Evolutionary conservation across 2,329 filamentous ascomycete genomes (phyloP), one percentile per base, ranked within the genome.

Genomic region (Ophiostoma sp.): DNA sequence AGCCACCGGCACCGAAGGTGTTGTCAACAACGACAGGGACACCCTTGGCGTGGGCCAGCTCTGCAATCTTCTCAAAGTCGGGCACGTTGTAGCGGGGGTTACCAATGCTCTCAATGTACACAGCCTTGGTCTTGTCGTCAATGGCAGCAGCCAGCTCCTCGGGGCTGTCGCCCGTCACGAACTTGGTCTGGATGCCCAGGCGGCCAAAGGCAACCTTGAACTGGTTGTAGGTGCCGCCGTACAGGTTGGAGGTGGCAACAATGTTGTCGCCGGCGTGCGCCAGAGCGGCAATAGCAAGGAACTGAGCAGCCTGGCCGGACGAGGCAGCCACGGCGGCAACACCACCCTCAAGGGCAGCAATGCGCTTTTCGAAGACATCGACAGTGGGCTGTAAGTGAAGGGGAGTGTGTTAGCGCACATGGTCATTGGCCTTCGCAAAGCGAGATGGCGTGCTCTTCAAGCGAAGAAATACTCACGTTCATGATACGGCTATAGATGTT

Each of bases 401-500:
- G n/a, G 8, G 12, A 9, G 5, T 28, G n/a, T 19, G 61, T 66
- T 45, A 66, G 61, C 8, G 33, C 19, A 45, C n/a, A 1, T 28
- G n/a, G 57, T 61, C 57, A 22, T 3, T 15, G 28, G 55, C 55
- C n/a, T 4, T 5, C 33, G 11, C 31, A 2, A 12, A 9, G 36
- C 33, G 3, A 8, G 2, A 36, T 33, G 17, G 31, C 19, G 57
- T n/a, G 31, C 57, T 9, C 22, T 45, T 66, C 36, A 2, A 66
- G 61, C 22, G 9, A 22, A 42, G 2, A 7, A 25, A 28, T 22
- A 72, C 73, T 64, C 73, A 75, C 71, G 83, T 98, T 98, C 92
- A 93, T 94, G 79, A 99, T 94, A 76, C 96, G 93, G 82, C 92
- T 96, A 87, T 99, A 99, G 82, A 98, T 97, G 85, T 98, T 98